Evolutionary conservation across 2,329 filamentous ascomycete genomes (phyloP), one percentile per base, ranked within the genome.

Genomic region (Talaromyces atroroseus): DNA sequence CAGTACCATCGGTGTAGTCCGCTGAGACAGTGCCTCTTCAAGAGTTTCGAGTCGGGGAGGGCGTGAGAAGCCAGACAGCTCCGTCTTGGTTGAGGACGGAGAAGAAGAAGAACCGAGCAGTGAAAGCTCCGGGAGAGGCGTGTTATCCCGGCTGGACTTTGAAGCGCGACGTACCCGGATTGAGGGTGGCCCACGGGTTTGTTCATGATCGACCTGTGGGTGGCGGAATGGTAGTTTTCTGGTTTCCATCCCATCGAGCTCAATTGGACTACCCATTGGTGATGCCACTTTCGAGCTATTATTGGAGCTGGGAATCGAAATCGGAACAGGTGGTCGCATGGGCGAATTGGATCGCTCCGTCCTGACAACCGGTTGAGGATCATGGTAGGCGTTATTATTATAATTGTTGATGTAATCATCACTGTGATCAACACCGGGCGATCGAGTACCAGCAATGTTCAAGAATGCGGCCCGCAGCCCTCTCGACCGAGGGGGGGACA

Each of bases 121-220:
- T 61, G 66, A 38, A 61, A 64, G 54, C 4, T 47, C 48, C 16
- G 12, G 47, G 5, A 66, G 58, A 7, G 67, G 67, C 1, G 63
- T 55, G 23, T 56, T 52, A 11, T 58, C 57, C 16, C 57, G 52
- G 18, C 59, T 64, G 14, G 67, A 66, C 40, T 68, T 71, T 55
- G 71, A 60, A 29, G 68, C 67, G 21, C 73, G 70, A 48, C 74
- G 71, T 53, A 68, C 65, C 52, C 71, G 69, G 40, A 76, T 72
- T 1, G 51, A 58, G 3, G 72, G 70, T 6, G 68, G 58, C 1
- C 62, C 58, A 8, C 46, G 45, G 10, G 52, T 44, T 21, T 44
- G 24, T 3, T 58, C 54, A 21, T 49, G 32, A 12, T 61, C 59
- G 34, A 56, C 54, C 7, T 57, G 59, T 40, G 55, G 61, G 4